Base-by-base conservation (phyloP, 257 asterid species). In the Solanum corneliomulleri region DNA sequence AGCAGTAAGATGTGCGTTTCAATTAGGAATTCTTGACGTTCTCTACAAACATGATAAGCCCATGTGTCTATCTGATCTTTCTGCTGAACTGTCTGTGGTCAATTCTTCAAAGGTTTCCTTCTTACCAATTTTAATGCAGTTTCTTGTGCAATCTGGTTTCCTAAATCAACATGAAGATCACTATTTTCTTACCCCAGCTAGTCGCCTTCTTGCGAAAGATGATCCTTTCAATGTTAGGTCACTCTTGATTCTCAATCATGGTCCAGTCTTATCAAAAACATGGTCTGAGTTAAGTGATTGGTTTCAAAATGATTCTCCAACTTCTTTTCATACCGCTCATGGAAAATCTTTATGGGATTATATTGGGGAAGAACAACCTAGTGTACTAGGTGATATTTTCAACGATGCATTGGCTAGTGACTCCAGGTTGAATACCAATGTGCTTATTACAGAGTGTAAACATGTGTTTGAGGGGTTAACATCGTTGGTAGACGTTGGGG, bases 41-140 rank as follows among this genome's bases (percentile, higher is more conserved):
- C 83, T 88, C 47, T 88, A 88, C 78, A 78, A 77, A 39, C 86
- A 88, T 35, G 87, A 84, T 56, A 88, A 86, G 39, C 88, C 90
- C 13, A 86, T 86, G 87, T 16, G 78, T 0, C 88, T 88, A 18
- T 21, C 39, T n/a, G 56, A 88, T 6, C 27, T 80, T n/a, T 15
- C 18, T 69, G 15, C 8, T 25, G 76, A 83, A 62, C 75, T 89
- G 10, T 42, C 68, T 35, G 11, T 60, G 37, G 27, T 75, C 82
- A 75, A 74, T 80, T 37, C 86, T 71, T 74, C 87, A 68, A 86
- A 83, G 31, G 23, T 84, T 16, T 56, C 13, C 3, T 76, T 41
- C 27, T 27, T 88, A 18, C 8, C 56, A 9, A 87, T 49, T 45
- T 47, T 85, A 41, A 88, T 75, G 88, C 86, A 88, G 18, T 15